A percentile compares a stretch with the other conserved stretches of the same genome.
phyloP scores from a whole-genome alignment of 2,329 filamentous ascomycete genomes.

The Trichophyton equinum region DNA sequence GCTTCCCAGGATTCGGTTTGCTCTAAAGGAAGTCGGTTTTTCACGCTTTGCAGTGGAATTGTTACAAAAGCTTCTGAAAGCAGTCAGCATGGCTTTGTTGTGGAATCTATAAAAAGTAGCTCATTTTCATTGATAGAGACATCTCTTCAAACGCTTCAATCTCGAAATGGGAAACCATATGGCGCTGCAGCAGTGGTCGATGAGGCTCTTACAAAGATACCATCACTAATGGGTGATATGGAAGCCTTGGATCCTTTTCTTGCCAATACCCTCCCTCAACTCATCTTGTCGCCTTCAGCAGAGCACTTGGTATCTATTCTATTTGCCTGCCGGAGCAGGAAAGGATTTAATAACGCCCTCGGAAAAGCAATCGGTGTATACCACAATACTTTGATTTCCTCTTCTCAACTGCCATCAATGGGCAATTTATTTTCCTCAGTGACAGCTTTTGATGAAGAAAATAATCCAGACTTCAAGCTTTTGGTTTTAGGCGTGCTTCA shows the following conservation, averaged over 20 bases:
- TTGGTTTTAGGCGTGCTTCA: slow-evolving; percentile 27
- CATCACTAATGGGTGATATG: slow-evolving; percentile 29
- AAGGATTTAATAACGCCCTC: slow-evolving; percentile 30
- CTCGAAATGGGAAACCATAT: slow-evolving; percentile 53
- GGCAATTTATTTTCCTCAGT: slow-evolving; percentile 28
- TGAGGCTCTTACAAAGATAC: slow-evolving; percentile 37
- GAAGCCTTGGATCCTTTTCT: slow-evolving; percentile 41
- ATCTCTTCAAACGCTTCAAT: slow-evolving; percentile 39
- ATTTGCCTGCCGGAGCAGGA: slow-evolving; percentile 39
- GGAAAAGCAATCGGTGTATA: slow-evolving; percentile 26
- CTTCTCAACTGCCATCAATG: slow-evolving; percentile 25
- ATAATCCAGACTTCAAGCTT: slow-evolving; percentile 23
- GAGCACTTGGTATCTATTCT: slow-evolving; percentile 54
- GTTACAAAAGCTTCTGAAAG: slow-evolving; percentile 18
- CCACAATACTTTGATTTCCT: slow-evolving; percentile 21
- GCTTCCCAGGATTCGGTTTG: slow-evolving; percentile 59
- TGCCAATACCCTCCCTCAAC: slow-evolving; percentile 41
- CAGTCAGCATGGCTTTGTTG: slow-evolving; percentile 19
- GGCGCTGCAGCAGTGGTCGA: slow-evolving; percentile 50
- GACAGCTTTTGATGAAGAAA: slow-evolving; percentile 26
- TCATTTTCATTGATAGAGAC: slow-evolving; percentile 32
- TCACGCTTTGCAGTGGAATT: slow-evolving; percentile 40
- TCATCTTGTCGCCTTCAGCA: slow-evolving; percentile 58
- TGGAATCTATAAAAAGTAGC: slow-evolving; percentile 26
- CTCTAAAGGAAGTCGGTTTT: slow-evolving; percentile 55